Evolutionary conservation across 805 yeast species (phyloP), one percentile per base, ranked within the genome.

Genomic region (Candida fluviatilis): DNA sequence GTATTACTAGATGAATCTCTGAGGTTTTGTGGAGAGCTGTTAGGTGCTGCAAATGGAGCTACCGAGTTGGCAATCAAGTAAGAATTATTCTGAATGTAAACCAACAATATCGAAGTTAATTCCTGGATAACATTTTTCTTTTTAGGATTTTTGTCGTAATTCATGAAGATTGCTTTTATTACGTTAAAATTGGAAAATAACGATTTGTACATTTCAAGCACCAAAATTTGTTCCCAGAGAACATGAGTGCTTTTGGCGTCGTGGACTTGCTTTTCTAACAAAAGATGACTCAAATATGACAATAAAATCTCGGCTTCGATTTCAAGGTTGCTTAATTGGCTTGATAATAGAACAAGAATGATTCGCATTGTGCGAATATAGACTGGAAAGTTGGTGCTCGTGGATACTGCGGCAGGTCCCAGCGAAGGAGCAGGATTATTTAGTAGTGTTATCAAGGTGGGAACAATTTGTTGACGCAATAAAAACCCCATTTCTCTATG

Each of bases 241-340:
- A 35, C 33, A 15, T 32, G 36, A 28, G 40, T 49, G 17, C 14
- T 17, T 7, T 21, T 31, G 5, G 52, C 40, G 2, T 82, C 79
- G 2, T 74, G 50, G 0, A 71, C 70, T 0, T 80, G 71, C 4
- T 77, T 80, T 24, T 69, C 66, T 1, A 82, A 69, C n/a, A 86
- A 53, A n/a, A 76, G 72, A 53, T 85, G 95, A 13, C 84, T 85
- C 24, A 89, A 59, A 18, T 84, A 66, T 0, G 95, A 80, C 12
- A 91, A 60, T 2, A 90, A 77, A 5, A 88, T 89, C 51, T 89
- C 96, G 18, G 85, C 71, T 57, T 91, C 97, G 23, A 84, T 73
- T 36, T 77, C 82, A 26, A 91, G 60, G 5, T 78, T 71, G 0
- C 69, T 60, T 15, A 89, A 66, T 48, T 80, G 85, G 7, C 63